phyloP scores from a whole-genome alignment of 106 monocot genomes.

The Dendrobium officinale region DNA sequence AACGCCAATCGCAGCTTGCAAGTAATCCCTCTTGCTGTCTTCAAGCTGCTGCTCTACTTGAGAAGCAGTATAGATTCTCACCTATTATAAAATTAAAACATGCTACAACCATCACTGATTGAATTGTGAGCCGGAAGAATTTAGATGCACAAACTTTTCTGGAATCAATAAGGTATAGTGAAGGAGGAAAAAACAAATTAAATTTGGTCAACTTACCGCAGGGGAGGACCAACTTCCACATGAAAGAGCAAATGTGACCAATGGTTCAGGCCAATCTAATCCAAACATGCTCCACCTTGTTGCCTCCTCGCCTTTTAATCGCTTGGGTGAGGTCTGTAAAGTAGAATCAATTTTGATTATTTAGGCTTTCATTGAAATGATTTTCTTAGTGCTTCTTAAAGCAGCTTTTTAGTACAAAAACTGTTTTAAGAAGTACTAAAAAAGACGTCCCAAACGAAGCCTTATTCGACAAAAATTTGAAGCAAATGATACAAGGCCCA shows the following conservation, averaged over 20 bases:
- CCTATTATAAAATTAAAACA: constrained; percentile 23
- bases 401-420: too few species aligned
- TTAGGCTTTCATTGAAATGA: not conserved
- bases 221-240: constrained; percentile 99
- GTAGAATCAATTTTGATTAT: not conserved
- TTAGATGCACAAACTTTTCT: too few species aligned
- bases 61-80: constrained; percentile 80
- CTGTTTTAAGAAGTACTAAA: too few species aligned
- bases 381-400: too few species aligned
- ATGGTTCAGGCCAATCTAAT: constrained; percentile 90
- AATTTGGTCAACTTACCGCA: constrained; percentile 46
- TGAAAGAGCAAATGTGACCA: constrained; percentile 90
- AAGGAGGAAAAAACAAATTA: too few species aligned
- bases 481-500: not conserved
- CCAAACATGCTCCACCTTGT: constrained; percentile 49
- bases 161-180: too few species aligned
- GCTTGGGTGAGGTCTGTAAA: constrained; percentile 40
- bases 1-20: constrained; percentile 83
- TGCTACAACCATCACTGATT: too few species aligned
- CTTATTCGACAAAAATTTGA: not conserved
- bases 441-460: too few species aligned
- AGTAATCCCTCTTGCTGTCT: constrained; percentile 66
- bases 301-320: constrained; percentile 36
- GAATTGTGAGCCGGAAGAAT: too few species aligned
- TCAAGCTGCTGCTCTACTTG: constrained; percentile 81